Evolutionary conservation across 176 grass and related monocot species (phyloP).

Genomic region (Oryza coarctata): DNA sequence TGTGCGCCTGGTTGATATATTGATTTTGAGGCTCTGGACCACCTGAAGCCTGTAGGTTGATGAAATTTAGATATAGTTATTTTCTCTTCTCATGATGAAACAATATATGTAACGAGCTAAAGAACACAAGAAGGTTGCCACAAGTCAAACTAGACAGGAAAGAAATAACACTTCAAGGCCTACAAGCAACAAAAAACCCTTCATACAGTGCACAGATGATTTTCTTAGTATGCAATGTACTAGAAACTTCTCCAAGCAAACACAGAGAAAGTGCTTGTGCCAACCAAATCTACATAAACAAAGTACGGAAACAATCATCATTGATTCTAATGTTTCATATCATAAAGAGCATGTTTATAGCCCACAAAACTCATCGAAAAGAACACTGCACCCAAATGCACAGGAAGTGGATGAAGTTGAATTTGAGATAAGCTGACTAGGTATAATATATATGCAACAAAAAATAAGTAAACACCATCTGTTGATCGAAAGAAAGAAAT

Average conservation of each 20-base stretch:
- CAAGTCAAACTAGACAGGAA: neutral
- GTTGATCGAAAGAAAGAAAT: neutral
- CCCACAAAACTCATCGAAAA: neutral
- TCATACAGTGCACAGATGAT: neutral
- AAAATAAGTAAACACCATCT: neutral
- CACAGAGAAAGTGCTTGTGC: neutral
- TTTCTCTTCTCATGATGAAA: constrained; percentile 37
- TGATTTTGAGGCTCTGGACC: constrained; percentile 44
- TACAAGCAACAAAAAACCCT: constrained; percentile 1
- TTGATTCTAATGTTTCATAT: neutral
- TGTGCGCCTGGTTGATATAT: constrained; percentile 28
- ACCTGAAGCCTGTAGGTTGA: constrained; percentile 32
- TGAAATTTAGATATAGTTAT: constrained; percentile 23
- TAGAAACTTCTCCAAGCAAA: neutral
- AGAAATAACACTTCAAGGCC: neutral
- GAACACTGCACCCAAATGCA: neutral
- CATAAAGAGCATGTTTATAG: neutral
- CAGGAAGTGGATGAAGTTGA: neutral
- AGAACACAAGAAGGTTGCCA: neutral
- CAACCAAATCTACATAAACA: constrained; percentile 1
- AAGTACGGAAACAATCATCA: neutral
- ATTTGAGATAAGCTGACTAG: neutral
- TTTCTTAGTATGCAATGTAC: neutral
- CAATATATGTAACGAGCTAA: constrained; percentile 26
- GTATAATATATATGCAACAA: neutral